Conservation (phyloP, 192 early-diverging fungal species). For the Linnemannia elongata region DNA sequence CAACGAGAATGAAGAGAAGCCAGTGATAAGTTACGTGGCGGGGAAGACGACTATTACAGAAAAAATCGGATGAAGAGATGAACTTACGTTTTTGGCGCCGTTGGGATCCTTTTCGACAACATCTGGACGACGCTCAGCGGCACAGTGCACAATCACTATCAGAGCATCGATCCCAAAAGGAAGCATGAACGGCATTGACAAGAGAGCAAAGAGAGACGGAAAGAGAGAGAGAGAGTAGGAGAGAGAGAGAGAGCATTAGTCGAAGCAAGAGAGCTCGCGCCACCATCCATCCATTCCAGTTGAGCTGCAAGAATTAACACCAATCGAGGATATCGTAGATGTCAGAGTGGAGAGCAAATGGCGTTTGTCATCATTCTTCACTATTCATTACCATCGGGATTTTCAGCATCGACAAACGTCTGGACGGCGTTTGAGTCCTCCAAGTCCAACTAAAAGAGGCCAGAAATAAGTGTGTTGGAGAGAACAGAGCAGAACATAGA, state of each 20-base stretch:
- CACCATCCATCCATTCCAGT: no score
- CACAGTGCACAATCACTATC: conserved; percentile 83
- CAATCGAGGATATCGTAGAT: neutral
- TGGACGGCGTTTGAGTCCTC: conserved; percentile 65
- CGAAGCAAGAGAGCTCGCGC: neutral
- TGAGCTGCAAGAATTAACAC: neutral
- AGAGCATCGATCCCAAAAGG: neutral
- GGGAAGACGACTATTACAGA: neutral
- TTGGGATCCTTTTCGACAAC: conserved; percentile 77
- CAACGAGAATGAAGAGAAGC: neutral
- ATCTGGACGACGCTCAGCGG: conserved; percentile 89
- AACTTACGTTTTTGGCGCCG: conserved; percentile 65
- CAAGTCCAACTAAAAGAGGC: conserved; percentile 71
- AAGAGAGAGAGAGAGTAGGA: neutral
- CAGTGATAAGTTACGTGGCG: neutral
- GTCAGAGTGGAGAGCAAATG: neutral
- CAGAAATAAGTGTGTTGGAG: neutral
- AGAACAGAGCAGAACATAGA: neutral
- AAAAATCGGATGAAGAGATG: neutral
- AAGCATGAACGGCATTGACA: neutral
- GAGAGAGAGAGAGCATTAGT: neutral
- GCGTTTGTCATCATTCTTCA: neutral
- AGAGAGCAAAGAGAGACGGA: neutral
- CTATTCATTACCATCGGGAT: conserved; percentile 65
- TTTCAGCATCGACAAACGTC: conserved; percentile 65